phyloP scores from a whole-genome alignment of 1,284 basidiomycete species.

The Austroboletus novae-zelandiae region DNA sequence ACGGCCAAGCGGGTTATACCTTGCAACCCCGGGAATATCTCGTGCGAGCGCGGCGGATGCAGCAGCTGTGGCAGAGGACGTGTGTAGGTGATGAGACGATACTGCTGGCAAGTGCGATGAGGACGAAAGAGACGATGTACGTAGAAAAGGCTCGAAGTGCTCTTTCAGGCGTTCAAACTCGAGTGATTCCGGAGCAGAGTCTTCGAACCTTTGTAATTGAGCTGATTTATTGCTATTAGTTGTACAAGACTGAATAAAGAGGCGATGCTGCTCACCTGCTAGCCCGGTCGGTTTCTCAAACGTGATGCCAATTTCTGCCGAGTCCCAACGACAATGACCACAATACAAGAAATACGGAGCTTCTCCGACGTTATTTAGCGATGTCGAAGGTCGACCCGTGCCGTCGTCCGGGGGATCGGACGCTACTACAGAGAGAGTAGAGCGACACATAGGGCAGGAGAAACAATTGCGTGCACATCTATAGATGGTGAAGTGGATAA shows the following conservation, averaged over 20 bases:
- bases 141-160: slow-evolving; percentile 88
- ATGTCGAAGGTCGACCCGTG: slow-evolving; percentile 48
- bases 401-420: slow-evolving; percentile 75
- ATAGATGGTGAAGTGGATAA: slow-evolving; percentile 11
- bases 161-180: slow-evolving; percentile 93
- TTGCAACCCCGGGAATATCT: slow-evolving; percentile 74
- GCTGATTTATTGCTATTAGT: slow-evolving; percentile 44
- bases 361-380: slow-evolving; percentile 63
- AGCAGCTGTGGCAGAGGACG: slow-evolving; percentile 80
- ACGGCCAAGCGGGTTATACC: slow-evolving; percentile 65
- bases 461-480: slow-evolving; percentile 99
- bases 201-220: slow-evolving; percentile 85
- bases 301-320: slow-evolving; percentile 82
- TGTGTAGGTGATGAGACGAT: slow-evolving; percentile 64
- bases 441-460: slow-evolving; percentile 88
- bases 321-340: slow-evolving; percentile 94
- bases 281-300: slow-evolving; percentile 97
- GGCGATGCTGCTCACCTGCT: slow-evolving; percentile 55
- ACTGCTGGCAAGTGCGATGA: slow-evolving; percentile 47
- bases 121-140: slow-evolving; percentile 69
- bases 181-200: slow-evolving; percentile 77
- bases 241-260: neutral
- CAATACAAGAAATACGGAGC: slow-evolving; percentile 92
- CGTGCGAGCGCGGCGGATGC: slow-evolving; percentile 80
- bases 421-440: slow-evolving; percentile 84